Evolutionary conservation across 2,329 filamentous ascomycete species (phyloP).

Genomic region (Capronia epimyces): DNA sequence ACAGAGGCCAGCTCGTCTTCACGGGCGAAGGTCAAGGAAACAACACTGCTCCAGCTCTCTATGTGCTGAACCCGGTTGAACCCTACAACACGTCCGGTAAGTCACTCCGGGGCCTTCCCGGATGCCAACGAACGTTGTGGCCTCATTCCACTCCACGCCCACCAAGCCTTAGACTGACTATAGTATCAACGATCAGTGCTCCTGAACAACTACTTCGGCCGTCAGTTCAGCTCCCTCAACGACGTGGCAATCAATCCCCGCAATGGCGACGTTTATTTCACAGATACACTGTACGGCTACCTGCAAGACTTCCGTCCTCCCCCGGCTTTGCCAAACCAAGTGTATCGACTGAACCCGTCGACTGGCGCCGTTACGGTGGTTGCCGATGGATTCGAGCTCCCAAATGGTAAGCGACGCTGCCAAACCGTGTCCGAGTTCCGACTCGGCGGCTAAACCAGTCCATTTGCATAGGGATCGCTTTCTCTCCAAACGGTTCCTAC

Average conservation of each 20-base stretch:
- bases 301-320: conserved; percentile 43
- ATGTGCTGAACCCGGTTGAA: conserved; percentile 42
- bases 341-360: conserved; percentile 45
- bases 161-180: background rate
- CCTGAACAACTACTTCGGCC: conserved; percentile 56
- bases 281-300: conserved; percentile 37
- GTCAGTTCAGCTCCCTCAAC: conserved; percentile 34
- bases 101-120: conserved; percentile 3
- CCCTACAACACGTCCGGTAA: conserved; percentile 50
- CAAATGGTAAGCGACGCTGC: conserved; percentile 36
- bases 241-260: conserved; percentile 26
- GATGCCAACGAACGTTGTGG: background rate
- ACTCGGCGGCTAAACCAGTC: background rate
- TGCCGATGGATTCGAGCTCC: conserved; percentile 44
- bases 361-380: conserved; percentile 44
- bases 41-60: conserved; percentile 38
- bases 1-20: conserved; percentile 47
- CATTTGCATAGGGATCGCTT: conserved; percentile 17
- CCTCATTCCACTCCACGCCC: background rate
- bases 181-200: conserved; percentile 37
- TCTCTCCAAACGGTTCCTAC: conserved; percentile 36
- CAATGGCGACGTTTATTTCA: conserved; percentile 29
- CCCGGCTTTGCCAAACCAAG: conserved; percentile 45
- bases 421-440: conserved; percentile 5
- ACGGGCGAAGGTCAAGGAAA: conserved; percentile 49